Percentiles rank a stretch among this genome's conserved stretches.
Conservation (phyloP, 768 basidiomycete species). For the Suillus ampliporus region DNA sequence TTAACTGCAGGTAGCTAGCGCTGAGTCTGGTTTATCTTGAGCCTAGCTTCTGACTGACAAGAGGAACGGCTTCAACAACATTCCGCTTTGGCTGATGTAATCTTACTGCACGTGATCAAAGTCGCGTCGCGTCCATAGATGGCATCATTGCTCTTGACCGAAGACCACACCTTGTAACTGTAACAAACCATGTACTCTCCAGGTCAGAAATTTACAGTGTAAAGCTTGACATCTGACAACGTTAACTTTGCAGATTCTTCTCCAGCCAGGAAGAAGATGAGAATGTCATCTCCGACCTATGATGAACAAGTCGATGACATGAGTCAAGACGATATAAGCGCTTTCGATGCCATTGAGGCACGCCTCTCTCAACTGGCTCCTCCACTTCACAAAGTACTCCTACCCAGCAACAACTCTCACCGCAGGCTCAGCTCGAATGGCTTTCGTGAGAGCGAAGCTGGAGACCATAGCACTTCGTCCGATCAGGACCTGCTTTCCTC, state of each 20-base stretch:
- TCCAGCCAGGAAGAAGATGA: constrained; percentile 60
- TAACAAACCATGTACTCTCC: not conserved
- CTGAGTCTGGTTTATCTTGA: too few relatives aligned
- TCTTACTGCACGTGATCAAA: constrained; percentile 7
- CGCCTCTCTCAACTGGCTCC: constrained; percentile 44
- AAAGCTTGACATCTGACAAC: not conserved
- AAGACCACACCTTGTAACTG: not conserved
- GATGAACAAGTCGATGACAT: constrained; percentile 56
- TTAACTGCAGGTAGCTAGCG: too few relatives aligned
- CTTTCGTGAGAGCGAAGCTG: not conserved
- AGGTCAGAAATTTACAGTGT: not conserved
- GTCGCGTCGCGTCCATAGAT: constrained; percentile 6
- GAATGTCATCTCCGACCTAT: constrained; percentile 71
- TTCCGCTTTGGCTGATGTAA: constrained; percentile 1
- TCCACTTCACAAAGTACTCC: not conserved
- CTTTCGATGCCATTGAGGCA: constrained; percentile 57
- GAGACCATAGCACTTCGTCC: not conserved
- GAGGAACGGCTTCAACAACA: not conserved
- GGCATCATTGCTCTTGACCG: not conserved
- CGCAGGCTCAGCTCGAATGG: not conserved
- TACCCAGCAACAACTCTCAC: not conserved
- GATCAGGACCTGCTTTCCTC: not conserved
- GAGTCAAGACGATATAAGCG: constrained; percentile 60
- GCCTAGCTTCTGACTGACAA: too few relatives aligned
- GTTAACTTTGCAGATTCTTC: constrained; percentile 14